Conservation (phyloP, 768 basidiomycete genomes). For the Cantharellus cinnabarinus region DNA sequence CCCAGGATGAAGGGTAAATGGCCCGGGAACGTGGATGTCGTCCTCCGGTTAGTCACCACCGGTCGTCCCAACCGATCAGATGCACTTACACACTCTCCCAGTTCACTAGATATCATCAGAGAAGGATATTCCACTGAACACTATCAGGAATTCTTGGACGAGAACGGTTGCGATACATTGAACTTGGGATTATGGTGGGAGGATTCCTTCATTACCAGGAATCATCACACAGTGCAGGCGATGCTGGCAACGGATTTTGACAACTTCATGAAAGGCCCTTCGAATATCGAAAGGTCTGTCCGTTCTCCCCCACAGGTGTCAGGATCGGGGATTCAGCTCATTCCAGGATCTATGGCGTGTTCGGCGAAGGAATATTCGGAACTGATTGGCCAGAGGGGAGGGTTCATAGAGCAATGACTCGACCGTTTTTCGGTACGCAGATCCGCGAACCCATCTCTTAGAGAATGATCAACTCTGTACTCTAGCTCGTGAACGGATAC, state of each 20-base stretch:
- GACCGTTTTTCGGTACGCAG: slow-evolving; percentile 14
- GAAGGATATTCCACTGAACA: not conserved
- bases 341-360: slow-evolving; percentile 8
- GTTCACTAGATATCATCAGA: not conserved
- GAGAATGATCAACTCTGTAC: not conserved
- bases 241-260: slow-evolving; percentile 8
- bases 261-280: slow-evolving; percentile 7
- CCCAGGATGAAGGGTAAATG: slow-evolving; percentile 45
- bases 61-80: not conserved
- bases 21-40: slow-evolving; percentile 60
- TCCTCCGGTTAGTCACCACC: slow-evolving; percentile 27
- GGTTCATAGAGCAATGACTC: slow-evolving; percentile 13
- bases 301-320: not conserved
- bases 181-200: not conserved
- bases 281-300: slow-evolving; percentile 6
- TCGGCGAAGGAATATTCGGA: slow-evolving; percentile 19
- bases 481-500: slow-evolving; percentile 9
- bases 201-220: slow-evolving; percentile 5
- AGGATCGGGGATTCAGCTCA: not conserved
- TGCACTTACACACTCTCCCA: not conserved
- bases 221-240: slow-evolving; percentile 4
- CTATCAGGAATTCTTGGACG: not conserved
- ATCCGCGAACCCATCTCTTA: not conserved
- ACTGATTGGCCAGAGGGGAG: slow-evolving; percentile 15
- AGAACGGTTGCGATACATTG: not conserved